Evolutionary conservation across 169 alveolate species (phyloP), one percentile per base, ranked within the genome.

Genomic region (Plasmodium fragile): DNA sequence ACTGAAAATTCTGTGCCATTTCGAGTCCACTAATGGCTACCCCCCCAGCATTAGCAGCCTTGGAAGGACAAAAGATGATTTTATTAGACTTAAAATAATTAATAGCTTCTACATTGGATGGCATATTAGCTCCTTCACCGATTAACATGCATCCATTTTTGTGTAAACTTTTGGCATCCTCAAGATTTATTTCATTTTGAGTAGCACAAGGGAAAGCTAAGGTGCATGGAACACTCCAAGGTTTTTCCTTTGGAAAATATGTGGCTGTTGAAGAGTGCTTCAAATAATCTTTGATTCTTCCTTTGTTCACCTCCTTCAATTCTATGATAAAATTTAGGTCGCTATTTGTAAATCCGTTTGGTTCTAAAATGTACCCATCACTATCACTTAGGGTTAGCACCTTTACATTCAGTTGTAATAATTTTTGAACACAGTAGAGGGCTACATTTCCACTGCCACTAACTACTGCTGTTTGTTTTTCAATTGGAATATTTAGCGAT

Each of bases 1-100:
- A 94, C 92, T 93, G 96, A 45, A 97, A 95, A 92, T 97, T 96
- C 91, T 97, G 98, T 34, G 97, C 84, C 98, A 97, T 97, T 73
- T 97, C 98, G 28, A 97, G 92, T 8, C 98, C 98, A 77, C 98
- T 96, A 41, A 96, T 97, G 45, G 98, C 97, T 25, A 97, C 98
- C 2, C 98, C 98, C 6, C 98, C 98, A 25, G 98, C 98, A 91
- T 97, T 97, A 1, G 98, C 98, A 13, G 98, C 98, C 82, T 97
- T 97, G 1, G 97, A 97, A 2, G 98, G 98, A n/a, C 98, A 96
- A 28, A 96, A 83, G 11, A 96, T 36, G 7, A 97, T 84, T 4
- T 95, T 87, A 49, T 93, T 81, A 13, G 72, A 82, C 77, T 94
- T 95, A 83, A 96, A 96, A 41, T 92, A 78, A 73, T 94, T 90